These are phyloP conservation scores for Glonium stellatum DNA, from an alignment of 495 filamentous ascomycete species.

Conservation along the genomic window DNA sequence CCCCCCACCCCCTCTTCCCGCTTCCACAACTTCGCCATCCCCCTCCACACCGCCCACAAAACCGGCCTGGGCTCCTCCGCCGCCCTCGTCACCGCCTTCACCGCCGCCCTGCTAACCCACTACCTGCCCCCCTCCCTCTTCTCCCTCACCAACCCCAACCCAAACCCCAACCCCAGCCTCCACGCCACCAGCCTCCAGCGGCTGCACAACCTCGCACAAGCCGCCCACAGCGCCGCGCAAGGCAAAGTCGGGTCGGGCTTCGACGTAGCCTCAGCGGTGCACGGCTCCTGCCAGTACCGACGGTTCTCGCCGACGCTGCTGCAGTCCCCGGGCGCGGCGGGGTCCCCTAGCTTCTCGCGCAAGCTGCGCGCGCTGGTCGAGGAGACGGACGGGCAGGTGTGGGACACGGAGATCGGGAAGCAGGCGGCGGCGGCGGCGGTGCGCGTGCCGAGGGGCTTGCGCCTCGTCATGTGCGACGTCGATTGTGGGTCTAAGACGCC, in stretches of 20 bases:
- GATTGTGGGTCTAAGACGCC: constrained; percentile 91
- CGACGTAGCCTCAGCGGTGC: constrained; percentile 90
- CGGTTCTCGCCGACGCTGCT: constrained; percentile 82
- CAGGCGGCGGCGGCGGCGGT: too few relatives aligned
- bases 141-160: too few relatives aligned
- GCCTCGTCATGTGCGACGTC: constrained; percentile 89
- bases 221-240: constrained; percentile 90
- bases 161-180: too few relatives aligned
- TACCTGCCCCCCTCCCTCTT: too few relatives aligned
- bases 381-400: constrained; percentile 46
- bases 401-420: constrained; percentile 73
- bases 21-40: constrained; percentile 73
- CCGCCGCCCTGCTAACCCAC: constrained; percentile 70
- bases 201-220: constrained; percentile 89
- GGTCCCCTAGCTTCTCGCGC: constrained; percentile 57
- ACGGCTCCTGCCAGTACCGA: constrained; percentile 81
- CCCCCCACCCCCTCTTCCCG: constrained; percentile 35
- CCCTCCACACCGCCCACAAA: constrained; percentile 77
- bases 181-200: constrained; percentile 31
- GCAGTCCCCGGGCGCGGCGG: constrained; percentile 50
- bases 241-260: constrained; percentile 95
- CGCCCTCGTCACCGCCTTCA: constrained; percentile 86
- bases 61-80: constrained; percentile 95
- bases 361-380: constrained; percentile 60
- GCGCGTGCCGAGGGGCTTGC: constrained; percentile 56